Evolutionary conservation across 164 flowering plant species (phyloP).

Genomic region (Vitis rupestris): DNA sequence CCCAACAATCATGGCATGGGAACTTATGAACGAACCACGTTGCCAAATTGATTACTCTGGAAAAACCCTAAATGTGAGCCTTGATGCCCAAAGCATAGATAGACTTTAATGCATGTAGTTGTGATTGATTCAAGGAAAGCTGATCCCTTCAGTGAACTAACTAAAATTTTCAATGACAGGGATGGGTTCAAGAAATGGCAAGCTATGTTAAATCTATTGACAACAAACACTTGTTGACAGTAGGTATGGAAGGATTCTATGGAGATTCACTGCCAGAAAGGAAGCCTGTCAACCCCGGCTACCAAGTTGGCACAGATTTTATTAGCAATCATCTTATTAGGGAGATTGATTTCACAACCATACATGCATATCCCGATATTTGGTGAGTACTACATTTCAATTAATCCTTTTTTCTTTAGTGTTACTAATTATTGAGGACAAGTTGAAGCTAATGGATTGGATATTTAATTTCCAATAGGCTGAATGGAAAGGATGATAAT

Average conservation of each 20-base stretch:
- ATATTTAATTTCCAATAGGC: conserved; percentile 17
- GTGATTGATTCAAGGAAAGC: too few relatives aligned
- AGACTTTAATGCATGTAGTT: too few relatives aligned
- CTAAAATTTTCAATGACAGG: conserved; percentile 13
- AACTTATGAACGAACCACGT: conserved; percentile 55
- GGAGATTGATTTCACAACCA: conserved; percentile 45
- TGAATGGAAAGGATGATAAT: conserved; percentile 20
- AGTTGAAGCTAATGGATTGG: too few relatives aligned
- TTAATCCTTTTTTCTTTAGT: not conserved
- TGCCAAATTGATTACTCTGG: conserved; percentile 49
- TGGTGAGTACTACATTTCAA: conserved; percentile 26
- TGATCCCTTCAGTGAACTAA: not conserved
- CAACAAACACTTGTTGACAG: conserved; percentile 33
- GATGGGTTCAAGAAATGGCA: conserved; percentile 59
- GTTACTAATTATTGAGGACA: not conserved
- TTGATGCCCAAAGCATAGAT: too few relatives aligned
- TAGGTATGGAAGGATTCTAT: conserved; percentile 57
- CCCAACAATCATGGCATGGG: conserved; percentile 55
- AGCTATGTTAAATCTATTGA: conserved; percentile 43
- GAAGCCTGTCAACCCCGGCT: conserved; percentile 41
- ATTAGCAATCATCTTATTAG: conserved; percentile 30
- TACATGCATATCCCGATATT: conserved; percentile 40
- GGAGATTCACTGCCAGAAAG: conserved; percentile 39
- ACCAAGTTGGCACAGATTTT: conserved; percentile 47
- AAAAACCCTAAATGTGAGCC: conserved; percentile 31